Evolutionary conservation across 345 rosid species (phyloP), one percentile per base, ranked within the genome.

Genomic region (sweet orange (Citrus sinensis)): DNA sequence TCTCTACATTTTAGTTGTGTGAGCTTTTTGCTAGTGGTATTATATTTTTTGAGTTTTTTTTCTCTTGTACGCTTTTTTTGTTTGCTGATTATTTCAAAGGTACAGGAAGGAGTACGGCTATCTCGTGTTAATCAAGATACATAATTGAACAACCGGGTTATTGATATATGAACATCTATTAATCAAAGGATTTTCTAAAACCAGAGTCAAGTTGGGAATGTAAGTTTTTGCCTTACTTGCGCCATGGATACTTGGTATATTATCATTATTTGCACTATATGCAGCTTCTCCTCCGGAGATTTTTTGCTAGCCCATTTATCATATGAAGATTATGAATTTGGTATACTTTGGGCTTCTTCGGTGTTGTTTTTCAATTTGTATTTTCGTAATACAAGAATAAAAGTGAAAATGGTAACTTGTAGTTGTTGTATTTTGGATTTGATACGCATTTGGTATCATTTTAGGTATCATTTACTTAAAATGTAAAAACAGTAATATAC

Each of bases 71-170:
- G 8, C 65, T 10, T 58, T 73, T 32, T 60, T 10, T 46, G 6
- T 49, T 10, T 78, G 24, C 19, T 49, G 37, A 76, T 75, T 66
- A 24, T 76, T 84, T 79, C 30, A 30, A 37, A 24, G 60, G 29
- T 81, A 30, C 87, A 95, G 94, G 88, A 80, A 35, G 91, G 91
- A 66, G 87, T 83, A 46, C 85, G 86, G 59, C 87, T 89, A 70
- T 93, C 83, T 70, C 92, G 97, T 67, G 97, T 92, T 27, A 88
- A 90, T 82, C 98, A 91, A 85, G 97, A 94, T 64, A 94, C 94
- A 6, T 92, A 98, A 34, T 81, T 96, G 82, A 92, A 92, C 71
- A 68, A 82, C 68, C 87, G 95, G 74, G 92, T 88, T 84, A 79
- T 96, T n/a, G 97, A 96, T 83, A 0, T 92, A 5, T 85, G 99